Evolutionary conservation across 2,329 filamentous ascomycete species (phyloP), one percentile per base, ranked within the genome.

Genomic region (Fusarium torreyae): DNA sequence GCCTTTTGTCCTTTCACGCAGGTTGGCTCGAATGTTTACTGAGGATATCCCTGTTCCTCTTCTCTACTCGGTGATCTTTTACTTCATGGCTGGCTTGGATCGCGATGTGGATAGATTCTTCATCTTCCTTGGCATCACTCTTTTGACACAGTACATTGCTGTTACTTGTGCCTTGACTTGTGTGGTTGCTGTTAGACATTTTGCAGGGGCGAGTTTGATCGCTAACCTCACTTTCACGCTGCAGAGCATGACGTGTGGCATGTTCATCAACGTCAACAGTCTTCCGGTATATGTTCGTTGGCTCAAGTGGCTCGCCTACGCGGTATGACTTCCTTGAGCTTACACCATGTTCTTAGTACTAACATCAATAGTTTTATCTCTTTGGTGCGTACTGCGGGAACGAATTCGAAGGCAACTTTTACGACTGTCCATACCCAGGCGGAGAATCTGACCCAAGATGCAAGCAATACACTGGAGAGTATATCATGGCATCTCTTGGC

Each of bases 201-300:
- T 94, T 74, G 85, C 91, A 0, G 88, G 88, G 0, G 91, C 92
- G 1, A 92, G 89, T 72, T 76, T 94, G 24, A 89, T 93, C 46
- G 91, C 88, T 11, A 94, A 94, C 70, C 79, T 94, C 48, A 86
- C 85, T 0, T 94, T 90, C 70, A 94, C 92, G 0, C 69, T 94
- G 20, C 92, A 94, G 74, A 91, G 87, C 3, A 88, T 94, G 81
- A 89, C 89, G 0, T 93, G 91, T 67, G 92, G 92, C 2, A 94
- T 91, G 77, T 94, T 94, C 69, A 88, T 94, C 15, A 91, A 94
- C 76, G 84, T 85, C 13, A 88, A 92, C 54, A 88, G 89, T 7
- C 92, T 94, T 5, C 91, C 92, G 0, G 83, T 94, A 2, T 94
- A 94, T 71, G 88, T 93, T n/a, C 85, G 91, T 57, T 94, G 92